Evolutionary conservation across 2,329 filamentous ascomycete species (phyloP).

Genomic region (Intubia oerlemansii): DNA sequence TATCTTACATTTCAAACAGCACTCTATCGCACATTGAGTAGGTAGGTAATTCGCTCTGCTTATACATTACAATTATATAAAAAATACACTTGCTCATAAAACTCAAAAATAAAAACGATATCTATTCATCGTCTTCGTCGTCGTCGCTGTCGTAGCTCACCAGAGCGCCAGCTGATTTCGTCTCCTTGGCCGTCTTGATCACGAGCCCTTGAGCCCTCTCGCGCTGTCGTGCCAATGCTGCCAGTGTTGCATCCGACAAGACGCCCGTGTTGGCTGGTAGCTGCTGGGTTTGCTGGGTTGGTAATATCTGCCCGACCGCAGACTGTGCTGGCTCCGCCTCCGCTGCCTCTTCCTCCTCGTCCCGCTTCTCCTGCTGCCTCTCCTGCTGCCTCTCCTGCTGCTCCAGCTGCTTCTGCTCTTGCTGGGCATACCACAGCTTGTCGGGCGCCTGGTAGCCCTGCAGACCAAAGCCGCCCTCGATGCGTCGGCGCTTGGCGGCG

Average conservation of each 20-base stretch:
- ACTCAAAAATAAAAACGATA: no score
- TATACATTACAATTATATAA: no score
- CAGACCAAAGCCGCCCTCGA: slow-evolving; percentile 74
- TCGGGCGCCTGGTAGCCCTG: slow-evolving; percentile 88
- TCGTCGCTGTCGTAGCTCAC: slow-evolving; percentile 75
- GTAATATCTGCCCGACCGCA: no score
- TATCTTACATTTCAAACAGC: no score
- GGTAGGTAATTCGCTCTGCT: no score
- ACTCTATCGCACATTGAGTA: no score
- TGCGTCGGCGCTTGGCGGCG: slow-evolving; percentile 67
- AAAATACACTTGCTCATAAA: no score
- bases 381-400: slow-evolving; percentile 30
- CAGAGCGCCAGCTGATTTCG: slow-evolving; percentile 42
- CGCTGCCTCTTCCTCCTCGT: slow-evolving; percentile 24
- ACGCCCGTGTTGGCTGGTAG: slow-evolving; percentile 26
- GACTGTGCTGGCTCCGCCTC: no score
- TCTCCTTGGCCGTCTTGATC: slow-evolving; percentile 29
- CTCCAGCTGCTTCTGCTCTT: slow-evolving; percentile 34
- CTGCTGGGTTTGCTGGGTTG: slow-evolving; percentile 12
- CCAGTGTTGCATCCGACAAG: slow-evolving; percentile 62
- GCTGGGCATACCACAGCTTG: slow-evolving; percentile 66
- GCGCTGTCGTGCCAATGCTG: slow-evolving; percentile 39
- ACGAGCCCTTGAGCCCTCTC: slow-evolving; percentile 26
- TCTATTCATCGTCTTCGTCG: no score
- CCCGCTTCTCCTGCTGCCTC: neutral